Evolutionary conservation across 2,329 filamentous ascomycete genomes (phyloP), one percentile per base, ranked within the genome.

Genomic region (Arachnomyces sp.): DNA sequence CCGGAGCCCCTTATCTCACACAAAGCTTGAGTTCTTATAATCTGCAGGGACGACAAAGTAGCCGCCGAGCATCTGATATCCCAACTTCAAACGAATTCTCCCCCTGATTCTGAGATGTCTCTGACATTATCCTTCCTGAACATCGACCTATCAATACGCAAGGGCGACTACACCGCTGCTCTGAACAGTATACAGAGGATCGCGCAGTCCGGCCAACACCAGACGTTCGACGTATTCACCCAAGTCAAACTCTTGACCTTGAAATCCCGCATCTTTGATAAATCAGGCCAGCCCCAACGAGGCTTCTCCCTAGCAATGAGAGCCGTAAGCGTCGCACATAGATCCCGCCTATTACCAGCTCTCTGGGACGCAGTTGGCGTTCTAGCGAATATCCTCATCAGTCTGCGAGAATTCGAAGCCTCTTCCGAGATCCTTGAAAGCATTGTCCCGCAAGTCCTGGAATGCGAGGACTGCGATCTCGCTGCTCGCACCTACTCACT

Each of bases 301-400:
- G 86, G 79, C 0, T 87, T 95, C 58, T 86, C 84, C 2, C 72
- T 89, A 4, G 80, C 80, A 3, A 71, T 93, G 52, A 75, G 85
- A 32, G 87, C 87, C 1, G 81, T 84, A 2, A 82, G 75, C 53
- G 77, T 87, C 13, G 82, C 86, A 0, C 80, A 84, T 68, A 75
- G 80, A 34, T 77, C 82, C 1, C 73, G 80, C 1, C 66, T 90
- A 6, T 70, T 89, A 12, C 75, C 78, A 0, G 74, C 75, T 13
- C 67, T 95, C 6, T 92, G 86, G 80, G 76, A 82, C 45, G 78
- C 86, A 0, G 72, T 86, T 2, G 79, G 77, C 1, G 71, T 76
- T 0, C 58, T 95, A 1, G 74, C 79, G 3, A 76, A 74, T 13
- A 80, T 93, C 13, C 67, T 95, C 1, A 75, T 82, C 34, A 76